Evolutionary conservation across 768 basidiomycete genomes (phyloP), one percentile per base, ranked within the genome.

Genomic region (Calocybe cyanea): DNA sequence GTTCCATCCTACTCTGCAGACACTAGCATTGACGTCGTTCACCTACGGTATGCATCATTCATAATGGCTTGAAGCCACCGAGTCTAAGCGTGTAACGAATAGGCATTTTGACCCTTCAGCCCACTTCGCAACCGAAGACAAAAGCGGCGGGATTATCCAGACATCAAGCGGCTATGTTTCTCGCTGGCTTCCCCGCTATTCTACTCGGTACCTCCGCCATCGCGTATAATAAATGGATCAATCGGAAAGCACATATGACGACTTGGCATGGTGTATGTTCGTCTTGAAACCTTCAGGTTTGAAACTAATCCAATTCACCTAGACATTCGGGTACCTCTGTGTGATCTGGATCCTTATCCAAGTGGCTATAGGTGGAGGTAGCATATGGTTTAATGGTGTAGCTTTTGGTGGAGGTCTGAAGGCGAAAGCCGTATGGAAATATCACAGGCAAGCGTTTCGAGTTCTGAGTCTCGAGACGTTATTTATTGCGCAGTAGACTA

Each of bases 381-480:
- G 83, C 40, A 85, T 89, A 13, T 90, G 88, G 88, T 81, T 74
- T 49, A 72, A 67, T 6, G 89, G 89, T 9, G 71, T 70, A 13
- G 69, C 71, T 0, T 86, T 91, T 57, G 87, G 89, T 4, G 87
- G 88, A 1, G 81, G 77, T 11, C 62, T 69, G 35, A 83, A 77
- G 59, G 87, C 88, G 11, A 92, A 87, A 61, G 60, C 67, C 1
- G 48, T 91, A 15, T 92, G 89, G 85, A 92, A 91, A 60, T 92
- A 88, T 53, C 90, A 93, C 57, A 69, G 90, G 84, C 81, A 49
- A 33, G 62, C 37, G 23, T 21, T 19, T n/a, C 25, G 20, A 36
- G 30, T 11, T 24, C 19, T 43, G 15, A 17, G 13, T 10, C 39
- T 38, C 20, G 2, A 38, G 41, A 41, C 24, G 23, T 47, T 28